phyloP scores from a whole-genome alignment of 192 early-diverging fungal species.

The Rhizophlyctis rosea region DNA sequence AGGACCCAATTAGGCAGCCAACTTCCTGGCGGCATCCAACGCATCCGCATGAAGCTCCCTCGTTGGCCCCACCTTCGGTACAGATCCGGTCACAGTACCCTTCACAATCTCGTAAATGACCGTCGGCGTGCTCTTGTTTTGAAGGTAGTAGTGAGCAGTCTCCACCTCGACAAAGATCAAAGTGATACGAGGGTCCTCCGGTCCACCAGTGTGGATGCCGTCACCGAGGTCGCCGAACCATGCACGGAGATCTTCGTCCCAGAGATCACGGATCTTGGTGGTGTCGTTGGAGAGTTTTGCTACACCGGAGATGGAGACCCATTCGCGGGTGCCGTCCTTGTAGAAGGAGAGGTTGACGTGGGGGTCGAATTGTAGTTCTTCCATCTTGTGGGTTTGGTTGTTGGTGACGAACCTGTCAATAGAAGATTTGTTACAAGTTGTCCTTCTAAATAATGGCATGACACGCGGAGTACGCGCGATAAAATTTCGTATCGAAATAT shows the following conservation, averaged over 20 bases:
- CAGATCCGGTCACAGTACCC: constrained; percentile 7
- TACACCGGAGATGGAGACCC: constrained; percentile 43
- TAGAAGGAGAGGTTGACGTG: constrained; percentile 45
- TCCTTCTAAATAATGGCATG: not conserved
- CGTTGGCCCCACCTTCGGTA: constrained; percentile 8
- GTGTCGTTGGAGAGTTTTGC: constrained; percentile 38
- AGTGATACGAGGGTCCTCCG: constrained; percentile 43
- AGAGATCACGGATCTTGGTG: constrained; percentile 39
- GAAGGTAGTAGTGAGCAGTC: constrained; percentile 17
- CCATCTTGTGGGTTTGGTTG: constrained; percentile 44
- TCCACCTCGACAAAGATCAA: constrained; percentile 41
- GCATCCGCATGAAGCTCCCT: constrained; percentile 13
- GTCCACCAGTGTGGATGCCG: constrained; percentile 41
- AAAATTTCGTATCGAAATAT: not conserved
- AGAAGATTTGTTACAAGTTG: not conserved
- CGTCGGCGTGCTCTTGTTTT: constrained; percentile 13
- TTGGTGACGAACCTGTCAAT: constrained; percentile 37
- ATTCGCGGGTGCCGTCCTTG: constrained; percentile 32
- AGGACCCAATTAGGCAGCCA: no score
- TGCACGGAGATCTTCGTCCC: constrained; percentile 26
- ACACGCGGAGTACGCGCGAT: not conserved
- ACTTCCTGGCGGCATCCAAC: constrained; percentile 1
- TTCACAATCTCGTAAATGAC: constrained; percentile 18
- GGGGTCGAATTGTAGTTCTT: constrained; percentile 38
- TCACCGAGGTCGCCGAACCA: constrained; percentile 50